Base-by-base conservation (phyloP, 208 protist species). In the Balamuthia mandrillaris region DNA sequence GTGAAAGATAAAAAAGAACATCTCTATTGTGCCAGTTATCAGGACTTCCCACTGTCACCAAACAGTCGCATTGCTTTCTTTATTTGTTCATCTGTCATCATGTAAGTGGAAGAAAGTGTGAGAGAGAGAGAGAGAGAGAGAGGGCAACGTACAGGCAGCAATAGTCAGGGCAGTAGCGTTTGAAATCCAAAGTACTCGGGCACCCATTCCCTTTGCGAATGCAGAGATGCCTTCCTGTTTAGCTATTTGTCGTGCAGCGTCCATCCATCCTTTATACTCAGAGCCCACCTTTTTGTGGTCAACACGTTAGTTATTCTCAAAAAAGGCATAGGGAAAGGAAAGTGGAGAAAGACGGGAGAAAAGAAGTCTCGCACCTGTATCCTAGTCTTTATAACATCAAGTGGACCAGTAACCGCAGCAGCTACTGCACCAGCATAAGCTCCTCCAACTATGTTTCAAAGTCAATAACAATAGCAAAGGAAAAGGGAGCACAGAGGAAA, bases 331-430 rank as follows among this genome's bases (percentile, higher is more conserved):
- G 16, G n/a, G 6, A 6, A 72, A 35, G n/a, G 6, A 31, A 60
- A 68, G 16, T 24, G 6, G 9, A 72, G 47, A 44, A 9, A 31
- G 39, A 68, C 58, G 18, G 14, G n/a, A 70, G 63, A 45, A 12
- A 27, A 39, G n/a, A 31, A 1, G 42, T 85, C 41, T 56, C 66
- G 41, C 9, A 91, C 88, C 84, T 92, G 90, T 27, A 92, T 84
- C 54, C 87, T 63, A 14, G 90, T 92, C 51, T 92, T 92, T 14
- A 92, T 89, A 1, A 92, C 87, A 78, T 92, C 90, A 0, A 92
- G 39, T 7, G 90, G 90, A 81, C 70, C 81, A 1, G 90, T 92
- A 0, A 92, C 63, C 18, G 75, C 89, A 10, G 90, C 90, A 18
- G 85, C 86, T 21, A 92, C 45, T 12, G 89, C 58, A 60, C 87